Evolutionary conservation across 768 basidiomycete species (phyloP).

Genomic region (Holtermannia corniformis): DNA sequence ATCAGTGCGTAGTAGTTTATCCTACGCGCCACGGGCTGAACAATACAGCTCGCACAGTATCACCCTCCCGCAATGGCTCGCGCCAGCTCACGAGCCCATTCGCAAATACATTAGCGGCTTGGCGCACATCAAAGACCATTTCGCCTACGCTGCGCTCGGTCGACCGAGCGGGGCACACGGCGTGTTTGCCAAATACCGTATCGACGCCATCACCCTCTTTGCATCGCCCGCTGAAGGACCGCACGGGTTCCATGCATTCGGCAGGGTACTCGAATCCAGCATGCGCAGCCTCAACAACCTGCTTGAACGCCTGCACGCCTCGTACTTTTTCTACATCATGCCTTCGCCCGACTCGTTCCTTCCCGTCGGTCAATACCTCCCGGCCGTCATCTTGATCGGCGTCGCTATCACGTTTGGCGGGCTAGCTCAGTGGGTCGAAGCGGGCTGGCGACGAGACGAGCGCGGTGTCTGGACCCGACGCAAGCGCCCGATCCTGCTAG

Average conservation of each 20-base stretch:
- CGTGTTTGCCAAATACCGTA: conserved; percentile 81
- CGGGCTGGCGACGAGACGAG: background rate
- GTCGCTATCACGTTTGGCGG: conserved; percentile 79
- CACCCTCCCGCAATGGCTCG: background rate
- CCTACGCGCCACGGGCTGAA: background rate
- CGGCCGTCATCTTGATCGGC: conserved; percentile 73
- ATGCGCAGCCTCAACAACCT: conserved; percentile 87
- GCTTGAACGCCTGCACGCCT: conserved; percentile 89
- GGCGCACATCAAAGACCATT: conserved; percentile 60
- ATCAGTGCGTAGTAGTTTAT: conserved; percentile 4
- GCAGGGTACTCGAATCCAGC: conserved; percentile 79
- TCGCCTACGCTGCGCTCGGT: conserved; percentile 68
- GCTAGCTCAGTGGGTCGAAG: conserved; percentile 54
- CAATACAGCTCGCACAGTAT: background rate
- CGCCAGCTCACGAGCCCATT: background rate
- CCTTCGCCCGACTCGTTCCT: conserved; percentile 59
- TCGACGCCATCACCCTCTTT: conserved; percentile 87
- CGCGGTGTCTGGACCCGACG: conserved; percentile 7
- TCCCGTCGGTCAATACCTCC: conserved; percentile 83
- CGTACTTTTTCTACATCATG: conserved; percentile 91
- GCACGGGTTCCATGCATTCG: conserved; percentile 88
- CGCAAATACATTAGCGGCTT: conserved; percentile 44
- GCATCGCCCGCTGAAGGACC: conserved; percentile 80
- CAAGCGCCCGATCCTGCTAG: background rate
- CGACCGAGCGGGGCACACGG: conserved; percentile 80